Evolutionary conservation across 2,329 filamentous ascomycete genomes (phyloP).

Genomic region (Cordyceps cateniannulata): DNA sequence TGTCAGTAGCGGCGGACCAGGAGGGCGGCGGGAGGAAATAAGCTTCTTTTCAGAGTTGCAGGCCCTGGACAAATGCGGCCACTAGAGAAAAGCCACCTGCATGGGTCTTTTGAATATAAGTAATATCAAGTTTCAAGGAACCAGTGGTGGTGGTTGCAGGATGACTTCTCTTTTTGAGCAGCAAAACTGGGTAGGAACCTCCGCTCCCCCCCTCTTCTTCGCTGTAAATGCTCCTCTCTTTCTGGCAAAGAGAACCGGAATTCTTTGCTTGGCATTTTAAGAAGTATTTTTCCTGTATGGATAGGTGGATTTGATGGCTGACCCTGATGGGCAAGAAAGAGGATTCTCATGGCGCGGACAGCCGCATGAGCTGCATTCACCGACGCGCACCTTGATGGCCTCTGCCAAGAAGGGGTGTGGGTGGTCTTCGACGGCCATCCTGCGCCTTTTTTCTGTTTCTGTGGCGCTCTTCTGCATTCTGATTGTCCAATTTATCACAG

Average conservation of each 20-base stretch:
- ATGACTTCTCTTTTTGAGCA: background rate
- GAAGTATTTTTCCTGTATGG: background rate
- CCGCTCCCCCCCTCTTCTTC: too few species aligned
- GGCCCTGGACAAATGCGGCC: background rate
- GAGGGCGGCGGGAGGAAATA: background rate
- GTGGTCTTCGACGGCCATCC: background rate
- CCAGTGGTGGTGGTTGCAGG: background rate
- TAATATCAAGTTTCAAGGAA: background rate
- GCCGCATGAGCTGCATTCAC: background rate
- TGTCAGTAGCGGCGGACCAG: background rate
- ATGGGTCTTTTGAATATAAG: background rate
- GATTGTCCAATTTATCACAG: background rate
- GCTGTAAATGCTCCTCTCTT: background rate
- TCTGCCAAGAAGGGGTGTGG: slow-evolving; percentile 4
- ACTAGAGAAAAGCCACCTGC: background rate
- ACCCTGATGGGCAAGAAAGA: slow-evolving; percentile 1
- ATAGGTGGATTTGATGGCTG: background rate
- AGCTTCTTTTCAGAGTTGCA: slow-evolving; percentile 11
- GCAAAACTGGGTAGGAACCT: background rate
- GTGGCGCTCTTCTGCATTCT: background rate
- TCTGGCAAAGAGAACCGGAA: background rate
- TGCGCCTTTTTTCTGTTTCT: background rate
- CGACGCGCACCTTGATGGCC: slow-evolving; percentile 1
- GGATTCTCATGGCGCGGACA: background rate
- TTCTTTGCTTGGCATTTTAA: background rate